Base-by-base conservation (phyloP, 2,329 filamentous ascomycete genomes). In the Blastomyces silverae region DNA sequence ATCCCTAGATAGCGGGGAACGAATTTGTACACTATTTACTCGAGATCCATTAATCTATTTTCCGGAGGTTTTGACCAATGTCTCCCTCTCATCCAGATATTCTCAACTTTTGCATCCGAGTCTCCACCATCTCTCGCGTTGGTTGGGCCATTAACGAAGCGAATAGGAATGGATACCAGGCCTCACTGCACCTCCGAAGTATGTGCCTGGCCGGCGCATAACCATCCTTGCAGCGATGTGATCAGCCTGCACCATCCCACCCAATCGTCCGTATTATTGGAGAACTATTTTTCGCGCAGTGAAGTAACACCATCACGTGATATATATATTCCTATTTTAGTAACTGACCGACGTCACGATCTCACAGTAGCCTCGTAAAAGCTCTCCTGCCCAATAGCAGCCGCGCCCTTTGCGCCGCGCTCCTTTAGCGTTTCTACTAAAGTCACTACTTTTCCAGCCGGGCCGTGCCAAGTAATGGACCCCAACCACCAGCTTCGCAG, bases 391-490 rank as follows among this genome's bases (percentile, higher is more conserved):
- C 58, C 58, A 61, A 61, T 61, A 17, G 28, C 28, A 37, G 7
- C 5, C 3, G 17, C 42, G 25, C 11, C 20, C 42, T 50, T 61
- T 61, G 58, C 58, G 58, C 58, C 58, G 58, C 31, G 15, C 20
- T 34, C 13, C 42, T 8, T 15, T 61, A 61, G 58, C 20, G 58
- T 20, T 46, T 11, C 4, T 25, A 10, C 37, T 25, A 46, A 39
- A 34, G 42, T 6, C 44, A 50, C 58, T 37, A 15, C 44, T 22
- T 34, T 61, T 7, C 56, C n/a, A 31, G 48, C 25, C 58, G 42
- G 58, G 58, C 25, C 28, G 44, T 50, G 58, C 25, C 58, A 61
- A 61, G 44, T 17, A 10, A 48, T 37, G 31, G 15, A 22, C 28
- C 5, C 22, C 15, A 13, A 15, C n/a, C 3, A 31, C 37, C 25